Percentiles rank a stretch among this genome's conserved stretches.
Conservation (phyloP, 2,329 filamentous ascomycete genomes). For the Aspergillus pseudoglaucus region DNA sequence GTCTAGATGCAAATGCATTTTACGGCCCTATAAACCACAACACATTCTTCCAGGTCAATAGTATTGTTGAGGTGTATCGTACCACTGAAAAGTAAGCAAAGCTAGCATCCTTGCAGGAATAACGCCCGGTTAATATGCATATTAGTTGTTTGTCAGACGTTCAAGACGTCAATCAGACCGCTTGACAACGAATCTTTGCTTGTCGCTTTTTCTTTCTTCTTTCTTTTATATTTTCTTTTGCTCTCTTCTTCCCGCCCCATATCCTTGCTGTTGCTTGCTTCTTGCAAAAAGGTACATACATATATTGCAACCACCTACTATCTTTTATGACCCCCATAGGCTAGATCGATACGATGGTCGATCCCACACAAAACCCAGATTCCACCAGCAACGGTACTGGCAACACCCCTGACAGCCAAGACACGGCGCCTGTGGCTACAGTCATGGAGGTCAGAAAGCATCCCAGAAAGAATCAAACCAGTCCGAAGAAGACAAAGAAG, state of each 20-base stretch:
- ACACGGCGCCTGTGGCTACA: conserved; percentile 14
- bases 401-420: conserved; percentile 18
- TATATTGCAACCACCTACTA: too few species aligned
- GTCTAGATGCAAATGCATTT: too few species aligned
- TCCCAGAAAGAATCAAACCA: conserved; percentile 16
- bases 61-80: too few species aligned
- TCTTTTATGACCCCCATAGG: not conserved
- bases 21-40: too few species aligned
- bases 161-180: too few species aligned
- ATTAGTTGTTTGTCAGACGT: too few species aligned
- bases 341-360: not conserved
- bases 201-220: conserved; percentile 1
- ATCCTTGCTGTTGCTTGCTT: not conserved
- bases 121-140: too few species aligned
- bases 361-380: not conserved
- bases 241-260: not conserved
- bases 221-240: not conserved
- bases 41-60: too few species aligned
- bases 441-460: conserved; percentile 25
- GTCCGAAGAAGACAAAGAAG: conserved; percentile 13
- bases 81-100: too few species aligned
- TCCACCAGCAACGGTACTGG: too few species aligned
- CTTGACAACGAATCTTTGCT: not conserved
- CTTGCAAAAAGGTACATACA: not conserved
- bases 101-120: too few species aligned